Conservation (phyloP, 2,329 filamentous ascomycete species). For the Botrytis paeoniae region DNA sequence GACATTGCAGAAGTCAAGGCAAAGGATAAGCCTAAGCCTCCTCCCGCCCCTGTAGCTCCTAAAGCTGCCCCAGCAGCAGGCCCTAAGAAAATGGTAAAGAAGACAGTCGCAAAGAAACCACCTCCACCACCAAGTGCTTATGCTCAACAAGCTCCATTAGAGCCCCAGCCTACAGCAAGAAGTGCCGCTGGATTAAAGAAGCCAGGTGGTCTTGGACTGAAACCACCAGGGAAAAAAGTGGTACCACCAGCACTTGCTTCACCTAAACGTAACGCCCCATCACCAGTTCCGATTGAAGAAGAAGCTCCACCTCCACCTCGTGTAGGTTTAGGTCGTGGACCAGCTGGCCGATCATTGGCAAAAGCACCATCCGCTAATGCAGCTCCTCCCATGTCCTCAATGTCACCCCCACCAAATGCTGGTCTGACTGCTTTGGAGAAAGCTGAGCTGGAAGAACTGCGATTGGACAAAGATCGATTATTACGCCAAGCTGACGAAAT, state of each 20-base stretch:
- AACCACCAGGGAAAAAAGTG: conserved; percentile 56
- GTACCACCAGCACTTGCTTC: conserved; percentile 46
- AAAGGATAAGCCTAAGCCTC: conserved; percentile 86
- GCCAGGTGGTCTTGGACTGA: conserved; percentile 49
- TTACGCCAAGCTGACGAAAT: conserved; percentile 74
- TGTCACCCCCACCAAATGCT: conserved; percentile 57
- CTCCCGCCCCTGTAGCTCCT: conserved; percentile 60
- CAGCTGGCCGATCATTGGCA: conserved; percentile 82
- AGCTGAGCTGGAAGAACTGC: conserved; percentile 87
- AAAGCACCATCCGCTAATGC: conserved; percentile 53
- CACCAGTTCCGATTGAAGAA: conserved; percentile 45
- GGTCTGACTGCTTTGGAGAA: conserved; percentile 77
- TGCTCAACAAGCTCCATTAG: conserved; percentile 51
- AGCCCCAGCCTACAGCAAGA: conserved; percentile 57
- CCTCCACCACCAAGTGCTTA: conserved; percentile 45
- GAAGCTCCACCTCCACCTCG: conserved; percentile 39
- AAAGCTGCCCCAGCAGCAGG: conserved; percentile 45
- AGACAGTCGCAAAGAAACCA: conserved; percentile 47
- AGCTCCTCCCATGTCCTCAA: conserved; percentile 49
- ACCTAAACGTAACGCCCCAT: conserved; percentile 46
- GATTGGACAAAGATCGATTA: conserved; percentile 76
- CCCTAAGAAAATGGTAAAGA: conserved; percentile 44
- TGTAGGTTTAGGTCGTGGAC: conserved; percentile 54
- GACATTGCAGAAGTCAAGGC: conserved; percentile 80
- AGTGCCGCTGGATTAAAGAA: conserved; percentile 51